Percentiles rank a stretch among this genome's conserved stretches.
phyloP scores from a whole-genome alignment of 352 stramenopile genomes.

The Phytophthora fragariae region DNA sequence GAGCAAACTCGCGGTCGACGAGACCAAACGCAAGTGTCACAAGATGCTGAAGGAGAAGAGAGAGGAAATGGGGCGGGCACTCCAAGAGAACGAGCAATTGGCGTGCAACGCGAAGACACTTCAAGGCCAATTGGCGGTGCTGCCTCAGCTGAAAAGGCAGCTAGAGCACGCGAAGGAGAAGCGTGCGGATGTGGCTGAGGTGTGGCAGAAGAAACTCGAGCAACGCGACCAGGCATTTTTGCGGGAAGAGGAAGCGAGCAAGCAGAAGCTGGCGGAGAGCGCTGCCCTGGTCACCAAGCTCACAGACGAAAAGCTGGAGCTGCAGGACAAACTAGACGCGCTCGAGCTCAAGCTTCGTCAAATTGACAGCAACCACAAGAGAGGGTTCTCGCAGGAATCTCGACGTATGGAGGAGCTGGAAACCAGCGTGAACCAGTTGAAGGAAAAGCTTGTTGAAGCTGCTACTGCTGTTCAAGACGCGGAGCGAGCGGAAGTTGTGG shows the following conservation, averaged over 20 bases:
- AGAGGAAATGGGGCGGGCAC: constrained; percentile 52
- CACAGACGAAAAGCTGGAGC: constrained; percentile 32
- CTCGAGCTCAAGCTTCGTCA: constrained; percentile 34
- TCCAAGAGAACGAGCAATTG: constrained; percentile 57
- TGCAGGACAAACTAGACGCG: constrained; percentile 39
- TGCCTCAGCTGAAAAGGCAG: constrained; percentile 60
- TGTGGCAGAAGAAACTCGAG: constrained; percentile 34
- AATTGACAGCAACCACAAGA: constrained; percentile 31
- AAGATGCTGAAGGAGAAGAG: constrained; percentile 65
- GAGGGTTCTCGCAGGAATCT: constrained; percentile 28
- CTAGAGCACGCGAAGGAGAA: constrained; percentile 62
- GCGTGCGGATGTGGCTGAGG: constrained; percentile 29
- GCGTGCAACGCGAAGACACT: constrained; percentile 32
- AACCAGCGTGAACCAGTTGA: constrained; percentile 36
- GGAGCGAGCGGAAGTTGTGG: constrained; percentile 39
- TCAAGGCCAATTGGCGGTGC: constrained; percentile 50
- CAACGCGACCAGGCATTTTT: constrained; percentile 64
- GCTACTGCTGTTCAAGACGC: constrained; percentile 41
- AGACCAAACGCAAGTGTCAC: constrained; percentile 58
- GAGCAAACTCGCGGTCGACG: constrained; percentile 40
- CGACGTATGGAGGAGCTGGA: constrained; percentile 40
- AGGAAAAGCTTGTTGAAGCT: constrained; percentile 41
- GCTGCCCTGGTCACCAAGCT: constrained; percentile 37
- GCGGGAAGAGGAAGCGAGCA: constrained; percentile 57
- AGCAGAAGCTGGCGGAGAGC: constrained; percentile 40